Base-by-base conservation (phyloP, 139 green algal species). In the Chlorella sorokiniana region DNA sequence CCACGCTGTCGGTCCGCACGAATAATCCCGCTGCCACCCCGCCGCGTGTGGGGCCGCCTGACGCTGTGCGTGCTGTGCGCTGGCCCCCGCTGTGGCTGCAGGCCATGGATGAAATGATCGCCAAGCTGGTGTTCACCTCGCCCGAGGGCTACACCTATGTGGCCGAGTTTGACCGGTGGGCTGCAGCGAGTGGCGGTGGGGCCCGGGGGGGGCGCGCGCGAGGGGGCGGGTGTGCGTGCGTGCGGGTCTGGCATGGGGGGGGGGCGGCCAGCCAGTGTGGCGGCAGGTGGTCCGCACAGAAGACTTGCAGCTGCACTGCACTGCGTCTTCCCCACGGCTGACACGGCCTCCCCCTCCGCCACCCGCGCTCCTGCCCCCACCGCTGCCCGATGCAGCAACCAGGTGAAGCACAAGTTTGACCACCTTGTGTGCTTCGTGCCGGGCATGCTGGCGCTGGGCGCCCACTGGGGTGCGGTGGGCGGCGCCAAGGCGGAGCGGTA, bases 401-500 rank as follows among this genome's bases (percentile, higher is more conserved):
- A 4, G 4, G 67, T 83, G 14, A 77, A 77, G 69, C 79, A 79
- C 79, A 84, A 84, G 79, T 94, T 95, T 86, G 90, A 95, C 69
- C 92, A 96, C 77, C 84, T 96, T 40, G 82, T 83, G 9, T 96
- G 93, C 86, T 96, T 96, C 70, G 69, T 92, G 29, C 83, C 88
- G 1, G 93, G 85, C 29, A 94, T 92, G 81, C 79, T 96, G 35
- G 88, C 89, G 2, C 82, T 96, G 41, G 91, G 91, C 35, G 89
- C 69, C 37, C 78, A 84, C 54, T 37, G 69, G 5, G 84, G 83
- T 35, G 83, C 83, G 29, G 86, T 90, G 31, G 77, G 44, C 10
- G 84, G 74, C 0, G 40, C 33, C 35, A 90, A 91, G 52, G 85
- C 81, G 61, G 64, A 83, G 20, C 64, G 44, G 41, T 92, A 92